Percentiles rank a stretch among this genome's conserved stretches.
Conservation (phyloP, 2,329 filamentous ascomycete genomes). For the Zymoseptoria brevis region DNA sequence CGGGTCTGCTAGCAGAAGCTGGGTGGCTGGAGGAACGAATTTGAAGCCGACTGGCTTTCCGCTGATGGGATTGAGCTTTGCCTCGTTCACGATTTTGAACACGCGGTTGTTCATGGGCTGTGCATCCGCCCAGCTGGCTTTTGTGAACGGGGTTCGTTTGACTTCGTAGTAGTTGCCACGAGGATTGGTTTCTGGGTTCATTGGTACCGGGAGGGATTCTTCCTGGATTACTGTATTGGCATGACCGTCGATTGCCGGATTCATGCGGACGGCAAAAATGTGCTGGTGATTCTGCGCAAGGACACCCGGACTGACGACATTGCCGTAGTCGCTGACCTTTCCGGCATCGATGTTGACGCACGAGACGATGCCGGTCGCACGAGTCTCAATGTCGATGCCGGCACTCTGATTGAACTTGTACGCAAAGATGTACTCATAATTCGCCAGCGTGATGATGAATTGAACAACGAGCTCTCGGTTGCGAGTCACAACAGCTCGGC, state of each 20-base stretch:
- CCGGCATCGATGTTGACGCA: conserved; percentile 49
- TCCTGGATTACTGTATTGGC: conserved; percentile 47
- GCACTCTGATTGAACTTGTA: conserved; percentile 58
- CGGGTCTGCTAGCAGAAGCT: conserved; percentile 43
- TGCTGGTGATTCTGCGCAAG: conserved; percentile 65
- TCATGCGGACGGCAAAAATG: conserved; percentile 57
- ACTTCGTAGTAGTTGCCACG: conserved; percentile 55
- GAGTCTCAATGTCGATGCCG: conserved; percentile 52
- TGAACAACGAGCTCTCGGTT: conserved; percentile 57
- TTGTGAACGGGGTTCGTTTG: conserved; percentile 27
- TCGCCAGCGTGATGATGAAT: conserved; percentile 59
- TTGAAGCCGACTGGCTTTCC: conserved; percentile 45
- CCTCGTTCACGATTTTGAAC: conserved; percentile 47
- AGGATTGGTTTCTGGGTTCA: conserved; percentile 50
- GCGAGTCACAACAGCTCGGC: conserved; percentile 52
- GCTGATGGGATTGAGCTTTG: conserved; percentile 38
- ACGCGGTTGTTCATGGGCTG: conserved; percentile 45
- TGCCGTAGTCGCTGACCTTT: conserved; percentile 44
- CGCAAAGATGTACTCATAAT: conserved; percentile 62
- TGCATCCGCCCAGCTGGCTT: conserved; percentile 20
- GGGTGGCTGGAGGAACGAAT: conserved; percentile 40
- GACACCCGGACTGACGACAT: conserved; percentile 55
- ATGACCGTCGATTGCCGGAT: conserved; percentile 54
- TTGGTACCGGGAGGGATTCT: conserved; percentile 44
- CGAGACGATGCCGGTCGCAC: conserved; percentile 61